Base-by-base conservation (phyloP, 148 eudicot genomes). In the Cornus florida region DNA sequence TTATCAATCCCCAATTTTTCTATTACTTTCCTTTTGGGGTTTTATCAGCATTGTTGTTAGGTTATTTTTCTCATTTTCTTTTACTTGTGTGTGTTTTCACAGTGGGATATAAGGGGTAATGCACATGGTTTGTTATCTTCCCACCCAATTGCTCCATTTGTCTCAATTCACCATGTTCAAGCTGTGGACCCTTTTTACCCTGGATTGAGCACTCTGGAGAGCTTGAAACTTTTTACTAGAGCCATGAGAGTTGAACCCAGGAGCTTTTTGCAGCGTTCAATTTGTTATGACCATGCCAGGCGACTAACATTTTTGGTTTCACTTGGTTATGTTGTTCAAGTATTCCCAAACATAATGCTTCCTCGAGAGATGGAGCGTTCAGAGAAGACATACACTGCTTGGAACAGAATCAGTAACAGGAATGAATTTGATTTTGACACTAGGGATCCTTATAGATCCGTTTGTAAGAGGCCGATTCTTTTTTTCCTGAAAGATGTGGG, bases 271-370 rank as follows among this genome's bases (percentile, higher is more conserved):
- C 71, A 68, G 71, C 33, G 71, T 10, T 33, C 71, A 2, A 68
- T 68, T 12, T 68, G 71, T 68, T 68, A 68, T 68, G 71, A 68
- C 41, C 71, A 35, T 13, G 39, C 6, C 7, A 68, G 71, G 13
- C 39, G 11, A 12, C 71, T 68, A 68, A 68, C 71, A 32, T 68
- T 68, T 4, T 68, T 43, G 14, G 71, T 68, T 6, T 68, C 71
- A 68, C 71, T 68, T 68, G 71, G 71, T 68, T 68, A 68, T 68
- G 71, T 16, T 28, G 41, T 68, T 68, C 71, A 68, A 68, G 71
- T 68, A 12, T 68, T 31, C 41, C 71, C 71, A 33, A 11, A 28
- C 71, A 68, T 68, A 32, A 41, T 68, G 19, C 41, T 28, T 7
- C 71, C 71, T 35, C 39, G 71, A 8, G 71, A 68, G 39, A 20